Percentiles rank a stretch among this genome's conserved stretches.
phyloP scores from a whole-genome alignment of 257 asterid species.

The Coffea canephora region DNA sequence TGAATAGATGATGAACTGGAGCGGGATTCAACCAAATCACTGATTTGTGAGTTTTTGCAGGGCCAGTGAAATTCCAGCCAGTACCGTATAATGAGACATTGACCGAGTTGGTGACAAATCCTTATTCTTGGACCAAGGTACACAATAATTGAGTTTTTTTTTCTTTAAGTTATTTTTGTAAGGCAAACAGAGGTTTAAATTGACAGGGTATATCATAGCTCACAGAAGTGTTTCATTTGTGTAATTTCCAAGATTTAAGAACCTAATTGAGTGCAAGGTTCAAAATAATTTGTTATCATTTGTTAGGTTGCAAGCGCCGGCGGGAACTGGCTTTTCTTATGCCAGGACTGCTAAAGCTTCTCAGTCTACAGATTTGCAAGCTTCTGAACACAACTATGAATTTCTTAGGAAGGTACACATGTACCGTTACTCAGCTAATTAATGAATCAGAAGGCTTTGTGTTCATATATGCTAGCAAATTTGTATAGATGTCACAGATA shows the following conservation, averaged over 20 bases:
- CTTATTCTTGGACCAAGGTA: slow-evolving; percentile 36
- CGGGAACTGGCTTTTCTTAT: slow-evolving; percentile 33
- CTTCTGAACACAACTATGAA: slow-evolving; percentile 18
- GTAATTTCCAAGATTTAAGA: not conserved
- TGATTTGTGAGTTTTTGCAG: slow-evolving; percentile 4
- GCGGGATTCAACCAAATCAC: not conserved
- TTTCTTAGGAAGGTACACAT: slow-evolving; percentile 28
- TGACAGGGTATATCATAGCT: not conserved
- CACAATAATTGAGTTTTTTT: not conserved
- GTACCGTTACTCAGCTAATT: not conserved
- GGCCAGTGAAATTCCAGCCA: slow-evolving; percentile 23
- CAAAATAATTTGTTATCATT: not conserved
- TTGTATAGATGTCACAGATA: no score
- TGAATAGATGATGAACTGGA: no score
- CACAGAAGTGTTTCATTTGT: not conserved
- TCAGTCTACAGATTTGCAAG: slow-evolving; percentile 10
- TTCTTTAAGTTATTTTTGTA: no score
- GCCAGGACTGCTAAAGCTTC: slow-evolving; percentile 24
- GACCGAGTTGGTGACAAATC: slow-evolving; percentile 22
- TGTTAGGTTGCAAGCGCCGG: slow-evolving; percentile 29
- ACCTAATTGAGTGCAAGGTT: not conserved
- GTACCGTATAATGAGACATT: slow-evolving; percentile 20
- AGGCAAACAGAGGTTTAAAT: not conserved
- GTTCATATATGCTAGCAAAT: no score
- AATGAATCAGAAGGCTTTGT: not conserved